Base-by-base conservation (phyloP, 345 rosid genomes). In the Angophora floribunda region DNA sequence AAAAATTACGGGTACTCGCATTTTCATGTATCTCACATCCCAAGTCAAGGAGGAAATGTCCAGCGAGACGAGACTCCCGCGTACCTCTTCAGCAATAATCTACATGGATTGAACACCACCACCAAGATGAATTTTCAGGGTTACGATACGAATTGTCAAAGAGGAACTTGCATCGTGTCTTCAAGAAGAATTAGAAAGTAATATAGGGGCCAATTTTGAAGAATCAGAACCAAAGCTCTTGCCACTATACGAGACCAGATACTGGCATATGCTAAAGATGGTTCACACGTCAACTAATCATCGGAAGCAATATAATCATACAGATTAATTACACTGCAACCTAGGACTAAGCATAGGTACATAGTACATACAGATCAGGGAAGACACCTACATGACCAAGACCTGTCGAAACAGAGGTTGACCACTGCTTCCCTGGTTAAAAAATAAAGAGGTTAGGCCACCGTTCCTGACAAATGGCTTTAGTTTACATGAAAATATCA, bases 401-500 rank as follows among this genome's bases (percentile, higher is more conserved):
- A 63, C 13, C 28, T 75, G 13, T 36, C 5, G 22, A 75, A 75
- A 70, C 84, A 75, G 7, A 75, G 84, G 49, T 41, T 19, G 82
- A 75, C 49, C 19, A 41, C 82, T 75, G 41, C 28, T 41, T 75
- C 45, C 49, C 82, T 19, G 82, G 41, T 41, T 75, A 10, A 49
- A 19, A 75, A 36, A 75, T 75, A 19, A 59, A 75, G 82, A 75
- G 49, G 84, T 75, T 75, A 41, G 49, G 26, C 14, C 49, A 9
- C 84, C 10, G 45, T 10, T 36, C 49, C 84, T 75, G 49, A 10
- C 5, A 10, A 19, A 75, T 41, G 49, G 84, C 84, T 75, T 21
- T 22, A 44, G 84, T 90, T 85, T 87, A 88, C 91, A 89, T 88
- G 85, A 86, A 86, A 36, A 36, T 51, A 49, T 79, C 85, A 26